phyloP scores from a whole-genome alignment of 2,329 filamentous ascomycete species.

The Scolecobasidium constrictum region DNA sequence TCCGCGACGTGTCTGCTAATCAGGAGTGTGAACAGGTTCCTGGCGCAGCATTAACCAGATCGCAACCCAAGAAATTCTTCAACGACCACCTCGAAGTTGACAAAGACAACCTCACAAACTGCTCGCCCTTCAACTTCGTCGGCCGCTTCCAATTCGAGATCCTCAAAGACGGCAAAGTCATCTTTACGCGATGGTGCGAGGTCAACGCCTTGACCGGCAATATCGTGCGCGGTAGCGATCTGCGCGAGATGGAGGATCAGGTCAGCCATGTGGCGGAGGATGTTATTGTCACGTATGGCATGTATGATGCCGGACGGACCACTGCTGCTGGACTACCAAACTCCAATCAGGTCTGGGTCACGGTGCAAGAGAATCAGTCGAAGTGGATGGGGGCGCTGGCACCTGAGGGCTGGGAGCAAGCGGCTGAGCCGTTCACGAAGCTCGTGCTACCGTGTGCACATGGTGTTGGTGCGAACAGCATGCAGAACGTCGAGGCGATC shows the following conservation, averaged over 20 bases:
- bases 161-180: conserved; percentile 26
- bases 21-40: too few relatives aligned
- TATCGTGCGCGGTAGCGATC: conserved; percentile 29
- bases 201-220: conserved; percentile 37
- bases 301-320: conserved; percentile 38
- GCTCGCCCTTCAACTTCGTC: conserved; percentile 32
- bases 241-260: conserved; percentile 21
- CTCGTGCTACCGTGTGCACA: conserved; percentile 37
- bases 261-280: conserved; percentile 21
- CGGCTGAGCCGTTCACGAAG: conserved; percentile 29
- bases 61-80: not conserved
- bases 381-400: conserved; percentile 35
- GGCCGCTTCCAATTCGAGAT: conserved; percentile 35
- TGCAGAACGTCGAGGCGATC: conserved; percentile 30
- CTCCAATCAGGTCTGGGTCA: conserved; percentile 35
- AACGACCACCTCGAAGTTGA: conserved; percentile 34
- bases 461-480: conserved; percentile 43
- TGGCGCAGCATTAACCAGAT: not conserved
- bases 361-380: conserved; percentile 31
- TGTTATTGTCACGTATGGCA: conserved; percentile 34
- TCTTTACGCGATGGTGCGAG: conserved; percentile 34
- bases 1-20: too few relatives aligned
- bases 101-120: conserved; percentile 27
- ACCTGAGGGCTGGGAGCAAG: conserved; percentile 27
- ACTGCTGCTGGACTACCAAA: conserved; percentile 32